Base-by-base conservation (phyloP, 306 rosid genomes). In the Ormosia emarginata region DNA sequence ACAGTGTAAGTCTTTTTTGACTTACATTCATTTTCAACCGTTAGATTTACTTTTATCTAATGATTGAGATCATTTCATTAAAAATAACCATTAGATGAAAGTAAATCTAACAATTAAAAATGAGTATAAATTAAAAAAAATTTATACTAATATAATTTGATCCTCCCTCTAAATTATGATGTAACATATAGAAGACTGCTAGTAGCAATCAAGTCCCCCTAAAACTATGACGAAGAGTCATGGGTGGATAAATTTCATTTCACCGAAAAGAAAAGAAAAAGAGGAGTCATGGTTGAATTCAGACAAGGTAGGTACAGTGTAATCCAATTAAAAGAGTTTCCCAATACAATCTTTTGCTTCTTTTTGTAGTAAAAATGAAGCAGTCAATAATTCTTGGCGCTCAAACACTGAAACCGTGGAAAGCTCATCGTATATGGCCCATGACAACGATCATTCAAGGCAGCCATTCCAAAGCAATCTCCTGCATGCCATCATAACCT, bases 361-460 rank as follows among this genome's bases (percentile, higher is more conserved):
- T 79, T 79, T 74, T 74, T 74, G 82, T 67, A 80, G 84, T 61
- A 70, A 86, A 79, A 74, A 67, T 57, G 82, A 82, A 78, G 81
- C 59, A 82, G 86, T 86, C 82, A 82, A 59, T 67, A 65, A 81
- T 63, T 6, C 40, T 67, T 58, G 79, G 79, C 49, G 43, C 77
- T 79, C 78, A 71, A 68, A 74, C 86, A 82, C 89, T 86, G 86
- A 86, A 86, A 79, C 84, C 79, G 9, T 78, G 69, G 84, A 78
- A 82, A 79, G 50, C 82, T 78, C 83, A 81, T 77, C 70, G 79
- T 74, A 74, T 75, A 68, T 86, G 89, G 86, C 82, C 89, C 89
- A 74, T 79, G 89, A 86, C 86, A 86, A 67, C 74, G 89, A 86
- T 86, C 78, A 49, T 44, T 86, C 89, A 36, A 46, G 58, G 86